Base-by-base conservation (phyloP, 352 stramenopile species). In the Pythium brachiatum region DNA sequence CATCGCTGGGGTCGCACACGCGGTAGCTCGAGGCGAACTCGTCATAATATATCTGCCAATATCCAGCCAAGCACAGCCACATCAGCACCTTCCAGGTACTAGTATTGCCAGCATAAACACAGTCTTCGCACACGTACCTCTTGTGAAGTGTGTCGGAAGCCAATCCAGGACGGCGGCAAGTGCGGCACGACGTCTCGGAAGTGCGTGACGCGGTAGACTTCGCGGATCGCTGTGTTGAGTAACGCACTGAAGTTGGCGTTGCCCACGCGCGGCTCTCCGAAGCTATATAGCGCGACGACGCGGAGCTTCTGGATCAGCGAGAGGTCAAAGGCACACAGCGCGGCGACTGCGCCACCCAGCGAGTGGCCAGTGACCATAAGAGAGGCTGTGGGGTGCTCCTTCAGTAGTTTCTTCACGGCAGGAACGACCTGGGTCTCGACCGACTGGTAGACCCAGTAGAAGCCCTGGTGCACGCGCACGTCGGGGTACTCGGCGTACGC, bases 131-230 rank as follows among this genome's bases (percentile, higher is more conserved):
- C 5, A 34, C 29, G 25, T 46, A 92, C 83, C 79, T 94, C 83
- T 66, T 87, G 75, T 3, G 78, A 68, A n/a, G 73, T 79, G 51
- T 95, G 86, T 34, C 87, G 62, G 43, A 89, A 95, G 38, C 83
- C 83, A 4, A 89, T 82, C 77, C 82, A 91, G 13, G 79, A 79
- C 11, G 86, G 83, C 13, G 86, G 86, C 13, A 95, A 64, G 34
- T 95, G 86, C 15, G 83, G 83, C 41, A 95, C 86, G 18, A 85
- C 55, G 52, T 95, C 86, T 1, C 81, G 78, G 46, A 84, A 93
- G 56, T 95, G 86, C 15, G 83, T 95, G 18, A 95, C 44, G 8
- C 86, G 80, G 41, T 81, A 89, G 9, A 90, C 60, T n/a, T 91
- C 60, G 47, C 81, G 80, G 34, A 78, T 75, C 18, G 78, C 66